A percentile compares a stretch with the other conserved stretches of the same genome.
Evolutionary conservation across 768 basidiomycete species (phyloP).

Genomic region (Rhizopogon sp.): DNA sequence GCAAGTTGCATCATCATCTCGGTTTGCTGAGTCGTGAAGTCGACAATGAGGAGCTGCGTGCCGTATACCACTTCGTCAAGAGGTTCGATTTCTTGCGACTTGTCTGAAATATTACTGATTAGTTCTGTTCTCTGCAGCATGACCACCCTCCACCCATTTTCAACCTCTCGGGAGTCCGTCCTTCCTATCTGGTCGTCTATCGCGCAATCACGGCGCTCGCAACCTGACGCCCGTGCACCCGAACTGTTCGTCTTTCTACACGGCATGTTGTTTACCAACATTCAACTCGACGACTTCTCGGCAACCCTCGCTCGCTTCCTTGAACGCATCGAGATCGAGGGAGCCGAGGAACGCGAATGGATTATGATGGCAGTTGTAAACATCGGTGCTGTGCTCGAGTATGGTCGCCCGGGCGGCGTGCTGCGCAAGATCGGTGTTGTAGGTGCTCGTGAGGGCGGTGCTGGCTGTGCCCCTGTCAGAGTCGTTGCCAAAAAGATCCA

Average conservation of each 20-base stretch:
- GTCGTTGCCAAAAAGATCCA: conserved; percentile 46
- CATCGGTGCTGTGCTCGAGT: conserved; percentile 79
- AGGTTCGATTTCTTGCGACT: conserved; percentile 49
- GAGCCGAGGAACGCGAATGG: conserved; percentile 84
- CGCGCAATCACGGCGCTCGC: conserved; percentile 57
- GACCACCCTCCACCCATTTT: conserved; percentile 86
- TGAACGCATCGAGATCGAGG: conserved; percentile 81
- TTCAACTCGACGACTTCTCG: conserved; percentile 88
- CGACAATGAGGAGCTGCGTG: conserved; percentile 75
- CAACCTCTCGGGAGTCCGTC: conserved; percentile 85
- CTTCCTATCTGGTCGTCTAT: conserved; percentile 81
- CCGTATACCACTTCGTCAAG: conserved; percentile 91
- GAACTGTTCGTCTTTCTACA: conserved; percentile 91
- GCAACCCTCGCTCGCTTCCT: conserved; percentile 78
- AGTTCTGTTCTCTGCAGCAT: conserved; percentile 46
- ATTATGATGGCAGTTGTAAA: conserved; percentile 94
- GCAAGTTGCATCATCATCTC: conserved; percentile 91
- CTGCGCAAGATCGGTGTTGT: conserved; percentile 56
- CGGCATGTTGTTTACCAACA: conserved; percentile 96
- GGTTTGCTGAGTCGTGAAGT: conserved; percentile 83
- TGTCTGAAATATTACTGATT: background rate
- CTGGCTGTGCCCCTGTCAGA: conserved; percentile 35
- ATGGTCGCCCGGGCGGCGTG: conserved; percentile 70
- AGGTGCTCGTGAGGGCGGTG: conserved; percentile 33
- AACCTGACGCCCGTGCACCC: conserved; percentile 65